These are phyloP conservation scores for Naumovozyma castellii DNA, from an alignment of 805 yeast species.

Conservation along the genomic window DNA sequence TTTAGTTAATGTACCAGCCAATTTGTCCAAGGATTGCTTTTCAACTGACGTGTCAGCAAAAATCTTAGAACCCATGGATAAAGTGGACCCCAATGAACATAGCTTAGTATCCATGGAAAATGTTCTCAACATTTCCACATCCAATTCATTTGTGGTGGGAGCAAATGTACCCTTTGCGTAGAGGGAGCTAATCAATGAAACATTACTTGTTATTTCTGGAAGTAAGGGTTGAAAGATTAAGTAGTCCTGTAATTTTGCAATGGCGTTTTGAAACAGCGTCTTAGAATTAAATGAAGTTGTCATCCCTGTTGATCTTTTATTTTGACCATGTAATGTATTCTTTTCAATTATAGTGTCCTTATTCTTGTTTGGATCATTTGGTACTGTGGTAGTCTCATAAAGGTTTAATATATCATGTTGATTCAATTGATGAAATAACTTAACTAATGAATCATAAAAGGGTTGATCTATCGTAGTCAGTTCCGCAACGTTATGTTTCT, in stretches of 20 bases:
- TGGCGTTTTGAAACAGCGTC: slow-evolving; percentile 29
- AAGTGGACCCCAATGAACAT: slow-evolving; percentile 48
- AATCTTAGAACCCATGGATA: slow-evolving; percentile 38
- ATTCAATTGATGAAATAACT: slow-evolving; percentile 37
- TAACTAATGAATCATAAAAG: slow-evolving; percentile 41
- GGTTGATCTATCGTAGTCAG: slow-evolving; percentile 11
- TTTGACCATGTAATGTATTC: background rate
- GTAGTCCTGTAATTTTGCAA: slow-evolving; percentile 31
- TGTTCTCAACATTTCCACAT: slow-evolving; percentile 18
- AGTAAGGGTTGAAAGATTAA: slow-evolving; percentile 39
- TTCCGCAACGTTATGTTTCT: background rate
- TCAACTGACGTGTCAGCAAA: slow-evolving; percentile 14
- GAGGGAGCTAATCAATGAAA: slow-evolving; percentile 15
- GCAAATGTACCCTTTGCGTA: slow-evolving; percentile 12
- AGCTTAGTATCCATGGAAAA: slow-evolving; percentile 35
- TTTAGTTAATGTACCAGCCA: slow-evolving; percentile 37
- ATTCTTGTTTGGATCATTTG: background rate
- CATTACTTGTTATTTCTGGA: slow-evolving; percentile 23
- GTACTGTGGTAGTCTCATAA: slow-evolving; percentile 5
- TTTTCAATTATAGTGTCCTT: too few relatives aligned
- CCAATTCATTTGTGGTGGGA: slow-evolving; percentile 18
- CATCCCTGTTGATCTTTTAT: background rate
- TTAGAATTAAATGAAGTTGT: slow-evolving; percentile 8
- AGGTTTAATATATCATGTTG: slow-evolving; percentile 26
- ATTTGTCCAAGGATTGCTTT: slow-evolving; percentile 1